Conservation (phyloP, 1,284 basidiomycete genomes). For the Marasmius fiardii region DNA sequence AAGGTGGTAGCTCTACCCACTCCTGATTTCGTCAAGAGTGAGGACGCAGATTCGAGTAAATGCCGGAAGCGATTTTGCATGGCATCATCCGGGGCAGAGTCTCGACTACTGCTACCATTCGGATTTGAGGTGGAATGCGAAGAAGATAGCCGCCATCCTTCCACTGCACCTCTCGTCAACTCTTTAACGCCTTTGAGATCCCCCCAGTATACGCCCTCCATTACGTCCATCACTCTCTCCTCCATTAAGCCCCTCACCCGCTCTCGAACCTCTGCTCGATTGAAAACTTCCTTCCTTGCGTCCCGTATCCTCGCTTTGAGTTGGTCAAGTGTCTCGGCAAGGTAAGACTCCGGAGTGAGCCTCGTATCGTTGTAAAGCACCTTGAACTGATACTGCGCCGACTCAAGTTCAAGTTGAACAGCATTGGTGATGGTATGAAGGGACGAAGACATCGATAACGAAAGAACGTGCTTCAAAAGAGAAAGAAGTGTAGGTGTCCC, state of each 20-base stretch:
- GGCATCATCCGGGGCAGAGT: constrained; percentile 68
- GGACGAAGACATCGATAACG: constrained; percentile 85
- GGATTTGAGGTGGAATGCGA: background rate
- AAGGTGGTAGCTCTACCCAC: constrained; percentile 94
- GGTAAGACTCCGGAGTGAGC: constrained; percentile 94
- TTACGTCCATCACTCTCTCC: constrained; percentile 94
- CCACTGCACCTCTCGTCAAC: constrained; percentile 32
- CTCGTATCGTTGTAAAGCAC: constrained; percentile 98
- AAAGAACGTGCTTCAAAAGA: background rate
- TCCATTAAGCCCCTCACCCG: constrained; percentile 92
- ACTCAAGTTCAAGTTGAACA: constrained; percentile 95
- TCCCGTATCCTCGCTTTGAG: constrained; percentile 92
- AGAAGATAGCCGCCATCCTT: background rate
- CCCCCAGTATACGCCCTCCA: constrained; percentile 97
- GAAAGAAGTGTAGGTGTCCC: background rate
- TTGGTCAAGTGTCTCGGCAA: constrained; percentile 93
- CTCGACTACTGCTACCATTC: constrained; percentile 39
- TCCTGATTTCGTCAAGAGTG: constrained; percentile 92
- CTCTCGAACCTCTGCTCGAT: constrained; percentile 84
- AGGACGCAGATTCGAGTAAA: constrained; percentile 91
- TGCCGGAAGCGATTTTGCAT: constrained; percentile 90
- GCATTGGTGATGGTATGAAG: constrained; percentile 95
- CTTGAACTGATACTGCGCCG: constrained; percentile 98
- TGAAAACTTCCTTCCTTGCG: constrained; percentile 75
- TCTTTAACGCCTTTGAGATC: constrained; percentile 78